Evolutionary conservation across 495 filamentous ascomycete species (phyloP), one percentile per base, ranked within the genome.

Genomic region (Neurospora sublineolata): DNA sequence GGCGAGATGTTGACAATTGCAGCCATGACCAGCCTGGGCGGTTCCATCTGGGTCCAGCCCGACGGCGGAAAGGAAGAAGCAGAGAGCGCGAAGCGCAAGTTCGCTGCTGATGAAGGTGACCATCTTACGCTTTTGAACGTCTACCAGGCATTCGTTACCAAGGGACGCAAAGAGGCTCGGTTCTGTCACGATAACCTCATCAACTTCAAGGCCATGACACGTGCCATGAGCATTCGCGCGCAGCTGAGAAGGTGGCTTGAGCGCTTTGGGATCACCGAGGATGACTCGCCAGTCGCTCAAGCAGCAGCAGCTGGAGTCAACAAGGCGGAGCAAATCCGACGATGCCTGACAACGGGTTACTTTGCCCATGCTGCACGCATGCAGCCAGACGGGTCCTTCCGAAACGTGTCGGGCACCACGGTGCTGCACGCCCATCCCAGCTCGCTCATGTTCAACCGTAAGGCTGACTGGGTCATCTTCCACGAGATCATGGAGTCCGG

Each of bases 391-490:
- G 95, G 95, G 20, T 93, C 88, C 16, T 98, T 97, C 76, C 89
- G 87, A 75, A 93, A 92, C 36, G 88, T 96, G 60, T 90, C 88
- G 70, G 93, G 92, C 12, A 88, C 87, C 8, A 86, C 82, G 46
- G 87, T 88, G 58, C 83, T 99, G 41, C 88, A 97, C 83, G 93
- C 93, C 23, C 95, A 99, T 82, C 96, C 95, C 4, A 96, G 89
- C 76, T 95, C 92, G 20, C 80, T 99, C 76, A 93, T 99, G 90
- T 98, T 98, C 86, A 97, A 97, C 81, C 89, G 95, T 60, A 97
- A 97, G 84, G 93, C 92, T 20, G 94, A 98, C 75, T 99, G 95
- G 95, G 94, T 99, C 11, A 88, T 99, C 52, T 99, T 98, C 77
- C 92, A 96, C 77, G 96, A 98, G 79, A 88, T 97, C 69, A 88